A percentile compares a stretch with the other conserved stretches of the same genome.
These are phyloP conservation scores for Pichia sorboxylosa DNA, from an alignment of 1,139 yeast genomes.

Conservation along the genomic window DNA sequence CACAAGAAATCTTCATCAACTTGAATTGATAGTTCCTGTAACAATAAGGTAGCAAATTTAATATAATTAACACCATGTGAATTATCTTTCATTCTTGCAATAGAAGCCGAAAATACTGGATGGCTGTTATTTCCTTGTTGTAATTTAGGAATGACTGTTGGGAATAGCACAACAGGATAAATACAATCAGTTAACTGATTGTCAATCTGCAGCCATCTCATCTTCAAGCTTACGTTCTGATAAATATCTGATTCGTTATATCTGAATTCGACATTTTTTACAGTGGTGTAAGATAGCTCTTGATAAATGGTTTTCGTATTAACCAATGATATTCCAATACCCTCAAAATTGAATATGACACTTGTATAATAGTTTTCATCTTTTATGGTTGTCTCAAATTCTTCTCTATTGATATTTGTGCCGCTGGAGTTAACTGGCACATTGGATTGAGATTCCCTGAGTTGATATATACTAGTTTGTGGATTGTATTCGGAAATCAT, in stretches of 20 bases:
- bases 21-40: conserved; percentile 88
- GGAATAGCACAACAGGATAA: conserved; percentile 84
- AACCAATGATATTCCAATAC: conserved; percentile 79
- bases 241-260: conserved; percentile 78
- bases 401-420: conserved; percentile 27
- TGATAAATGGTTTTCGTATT: conserved; percentile 42
- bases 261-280: conserved; percentile 69
- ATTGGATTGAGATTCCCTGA: conserved; percentile 21
- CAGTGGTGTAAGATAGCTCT: conserved; percentile 73
- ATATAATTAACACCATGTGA: conserved; percentile 82
- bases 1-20: conserved; percentile 88
- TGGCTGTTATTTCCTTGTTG: conserved; percentile 77
- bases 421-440: no score
- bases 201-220: conserved; percentile 93
- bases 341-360: conserved; percentile 62
- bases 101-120: conserved; percentile 79
- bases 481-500: conserved; percentile 79
- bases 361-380: conserved; percentile 60
- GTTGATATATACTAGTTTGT: conserved; percentile 59
- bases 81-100: conserved; percentile 77
- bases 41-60: conserved; percentile 77
- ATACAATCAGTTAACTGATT: conserved; percentile 83
- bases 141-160: conserved; percentile 80
- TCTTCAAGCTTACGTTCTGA: conserved; percentile 66
- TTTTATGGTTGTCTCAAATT: conserved; percentile 53